These are phyloP conservation scores for Coemansia interrupta DNA, from an alignment of 192 early-diverging fungal genomes.

Conservation along the genomic window DNA sequence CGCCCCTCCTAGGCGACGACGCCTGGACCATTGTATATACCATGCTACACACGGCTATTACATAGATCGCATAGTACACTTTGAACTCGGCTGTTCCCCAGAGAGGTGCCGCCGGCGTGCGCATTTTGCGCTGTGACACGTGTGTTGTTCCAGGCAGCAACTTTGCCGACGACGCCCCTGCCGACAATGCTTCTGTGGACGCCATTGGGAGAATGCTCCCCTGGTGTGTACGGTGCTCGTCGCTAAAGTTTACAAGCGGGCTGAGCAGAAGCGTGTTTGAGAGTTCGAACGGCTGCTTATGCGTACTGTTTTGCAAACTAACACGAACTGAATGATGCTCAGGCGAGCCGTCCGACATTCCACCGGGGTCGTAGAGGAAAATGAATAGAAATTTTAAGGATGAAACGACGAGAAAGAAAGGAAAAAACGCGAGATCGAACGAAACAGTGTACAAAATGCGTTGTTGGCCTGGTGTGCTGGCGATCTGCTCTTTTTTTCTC, in stretches of 20 bases:
- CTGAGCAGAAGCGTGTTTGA: conserved; percentile 26
- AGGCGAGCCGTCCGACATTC: conserved; percentile 26
- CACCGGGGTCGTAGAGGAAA: neutral
- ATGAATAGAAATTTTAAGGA: neutral
- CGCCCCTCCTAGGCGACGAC: conserved; percentile 35
- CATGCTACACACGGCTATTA: conserved; percentile 62
- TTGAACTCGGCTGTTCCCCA: conserved; percentile 72
- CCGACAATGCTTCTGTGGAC: neutral
- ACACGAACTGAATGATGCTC: conserved; percentile 13
- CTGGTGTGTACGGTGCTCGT: neutral
- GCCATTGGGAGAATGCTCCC: conserved; percentile 1
- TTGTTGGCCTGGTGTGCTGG: too few relatives aligned
- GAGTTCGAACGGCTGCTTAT: conserved; percentile 2
- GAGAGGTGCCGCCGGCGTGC: conserved; percentile 59
- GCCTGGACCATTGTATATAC: conserved; percentile 57
- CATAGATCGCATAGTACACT: conserved; percentile 64
- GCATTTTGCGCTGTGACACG: conserved; percentile 69
- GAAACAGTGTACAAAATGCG: conserved; percentile 1
- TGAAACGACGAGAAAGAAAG: conserved; percentile 2
- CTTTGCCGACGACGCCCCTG: neutral
- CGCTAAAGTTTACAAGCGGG: conserved; percentile 5
- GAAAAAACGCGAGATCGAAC: neutral
- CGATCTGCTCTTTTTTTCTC: neutral
- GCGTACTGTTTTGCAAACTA: conserved; percentile 6
- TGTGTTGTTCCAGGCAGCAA: conserved; percentile 21